Evolutionary conservation across 441 rosid genomes (phyloP).

Genomic region (Lagerstroemia fauriei): DNA sequence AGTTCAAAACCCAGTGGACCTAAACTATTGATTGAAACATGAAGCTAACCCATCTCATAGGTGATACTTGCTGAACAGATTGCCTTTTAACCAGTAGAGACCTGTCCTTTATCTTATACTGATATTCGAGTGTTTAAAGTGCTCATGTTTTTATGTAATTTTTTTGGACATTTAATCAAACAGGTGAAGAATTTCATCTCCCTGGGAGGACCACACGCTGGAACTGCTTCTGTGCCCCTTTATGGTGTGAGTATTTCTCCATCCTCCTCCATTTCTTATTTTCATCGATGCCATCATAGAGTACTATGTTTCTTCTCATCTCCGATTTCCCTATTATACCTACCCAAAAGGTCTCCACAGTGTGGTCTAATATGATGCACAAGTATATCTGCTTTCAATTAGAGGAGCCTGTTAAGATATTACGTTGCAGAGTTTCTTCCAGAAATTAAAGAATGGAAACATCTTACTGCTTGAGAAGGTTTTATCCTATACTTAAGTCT

Average conservation of each 20-base stretch:
- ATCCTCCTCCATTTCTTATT: background rate
- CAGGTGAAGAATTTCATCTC: constrained; percentile 79
- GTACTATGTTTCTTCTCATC: no score
- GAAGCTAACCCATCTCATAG: no score
- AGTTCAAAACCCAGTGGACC: background rate
- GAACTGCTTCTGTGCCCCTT: constrained; percentile 81
- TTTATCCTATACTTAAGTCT: background rate
- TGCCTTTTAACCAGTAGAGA: no score
- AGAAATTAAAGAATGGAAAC: background rate
- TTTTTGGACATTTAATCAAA: constrained; percentile 13
- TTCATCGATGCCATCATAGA: background rate
- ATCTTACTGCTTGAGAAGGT: background rate
- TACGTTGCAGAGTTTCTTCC: background rate
- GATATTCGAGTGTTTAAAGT: background rate
- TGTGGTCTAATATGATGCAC: background rate
- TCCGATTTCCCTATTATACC: no score
- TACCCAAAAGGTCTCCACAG: background rate
- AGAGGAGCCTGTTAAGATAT: background rate
- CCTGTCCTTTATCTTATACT: background rate
- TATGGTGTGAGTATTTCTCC: constrained; percentile 63
- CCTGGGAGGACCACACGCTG: constrained; percentile 92
- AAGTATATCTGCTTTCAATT: no score
- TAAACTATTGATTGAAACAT: no score
- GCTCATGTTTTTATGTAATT: no score
- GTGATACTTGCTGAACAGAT: no score